Evolutionary conservation across 2,329 filamentous ascomycete genomes (phyloP), one percentile per base, ranked within the genome.

Genomic region (Fusarium azukiicola): DNA sequence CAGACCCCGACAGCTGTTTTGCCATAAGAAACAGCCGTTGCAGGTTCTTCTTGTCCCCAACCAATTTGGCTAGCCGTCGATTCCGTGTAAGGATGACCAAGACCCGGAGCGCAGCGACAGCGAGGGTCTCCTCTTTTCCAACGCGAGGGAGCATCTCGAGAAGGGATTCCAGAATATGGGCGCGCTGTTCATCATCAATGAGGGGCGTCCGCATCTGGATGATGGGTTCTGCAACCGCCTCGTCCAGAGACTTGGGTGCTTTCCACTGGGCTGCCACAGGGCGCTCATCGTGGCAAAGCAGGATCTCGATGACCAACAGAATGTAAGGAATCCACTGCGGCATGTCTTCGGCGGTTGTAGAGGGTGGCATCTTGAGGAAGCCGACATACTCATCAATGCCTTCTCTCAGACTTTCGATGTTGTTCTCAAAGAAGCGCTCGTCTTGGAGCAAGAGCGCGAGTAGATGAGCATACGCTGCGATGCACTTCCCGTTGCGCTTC

Each of bases 21-120:
- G 97, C 94, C 96, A 99, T 98, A 68, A 99, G 93, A 87, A 99
- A 99, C 32, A 99, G 90, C 40, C 96, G 93, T 84, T 98, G 96
- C 66, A 99, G 91, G 81, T 98, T 98, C 84, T 95, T 96, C 89
- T 97, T 98, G 85, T 98, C 96, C 9, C 96, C 96, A 63, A 99
- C 91, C 58, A 92, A 90, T 78, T 94, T 92, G 4, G 98, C 97
- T 76, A 98, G 91, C 19, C 93, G 90, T 67, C 96, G 95, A 74
- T 94, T 93, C 32, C 98, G 94, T 2, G 98, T 99, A 42, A 99
- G 90, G 76, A 99, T 97, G 42, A 98, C 96, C 46, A 99, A 89
- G 17, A 98, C 94, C 52, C 98, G 94, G 64, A 96, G 92, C 17
- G 98, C 93, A 1, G 97, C 97, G 6, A 98, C 91, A 46, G 97